phyloP scores from a whole-genome alignment of 2,329 filamentous ascomycete species.

The Neofusicoccum parvum region DNA sequence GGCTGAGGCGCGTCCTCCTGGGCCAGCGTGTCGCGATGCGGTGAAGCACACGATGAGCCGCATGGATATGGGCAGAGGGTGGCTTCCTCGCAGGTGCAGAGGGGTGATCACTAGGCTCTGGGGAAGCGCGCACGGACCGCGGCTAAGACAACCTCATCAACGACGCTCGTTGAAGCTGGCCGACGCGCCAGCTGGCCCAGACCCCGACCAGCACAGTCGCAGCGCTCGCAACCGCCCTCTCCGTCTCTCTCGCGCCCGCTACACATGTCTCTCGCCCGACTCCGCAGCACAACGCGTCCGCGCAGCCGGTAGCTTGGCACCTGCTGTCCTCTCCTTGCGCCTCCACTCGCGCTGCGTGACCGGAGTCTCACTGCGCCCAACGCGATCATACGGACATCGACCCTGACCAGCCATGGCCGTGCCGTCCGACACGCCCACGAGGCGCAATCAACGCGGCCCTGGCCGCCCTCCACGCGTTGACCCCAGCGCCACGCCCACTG shows the following conservation, averaged over 20 bases:
- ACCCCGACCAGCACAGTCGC: slow-evolving; percentile 10
- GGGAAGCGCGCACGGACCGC: slow-evolving; percentile 11
- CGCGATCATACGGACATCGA: slow-evolving; percentile 10
- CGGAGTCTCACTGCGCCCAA: slow-evolving; percentile 16
- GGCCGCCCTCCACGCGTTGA: slow-evolving; percentile 18
- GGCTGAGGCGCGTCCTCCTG: neutral
- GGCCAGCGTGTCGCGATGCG: neutral
- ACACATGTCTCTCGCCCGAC: slow-evolving; percentile 19
- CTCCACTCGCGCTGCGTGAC: slow-evolving; percentile 20
- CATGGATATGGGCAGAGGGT: slow-evolving; percentile 11
- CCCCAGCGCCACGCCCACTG: slow-evolving; percentile 21
- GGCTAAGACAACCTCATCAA: slow-evolving; percentile 14
- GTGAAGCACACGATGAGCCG: slow-evolving; percentile 9
- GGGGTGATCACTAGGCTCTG: slow-evolving; percentile 3
- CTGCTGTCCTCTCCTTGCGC: slow-evolving; percentile 21
- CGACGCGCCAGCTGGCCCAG: slow-evolving; percentile 18
- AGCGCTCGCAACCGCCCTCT: neutral
- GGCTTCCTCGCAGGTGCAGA: neutral
- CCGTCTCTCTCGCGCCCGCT: neutral
- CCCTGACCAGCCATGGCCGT: slow-evolving; percentile 12
- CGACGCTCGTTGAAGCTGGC: neutral
- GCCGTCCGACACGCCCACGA: slow-evolving; percentile 18
- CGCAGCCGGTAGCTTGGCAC: slow-evolving; percentile 22
- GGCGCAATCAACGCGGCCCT: slow-evolving; percentile 20
- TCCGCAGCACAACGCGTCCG: slow-evolving; percentile 18